phyloP scores from a whole-genome alignment of 2,329 filamentous ascomycete species.

The Aspergillus aculeatus region DNA sequence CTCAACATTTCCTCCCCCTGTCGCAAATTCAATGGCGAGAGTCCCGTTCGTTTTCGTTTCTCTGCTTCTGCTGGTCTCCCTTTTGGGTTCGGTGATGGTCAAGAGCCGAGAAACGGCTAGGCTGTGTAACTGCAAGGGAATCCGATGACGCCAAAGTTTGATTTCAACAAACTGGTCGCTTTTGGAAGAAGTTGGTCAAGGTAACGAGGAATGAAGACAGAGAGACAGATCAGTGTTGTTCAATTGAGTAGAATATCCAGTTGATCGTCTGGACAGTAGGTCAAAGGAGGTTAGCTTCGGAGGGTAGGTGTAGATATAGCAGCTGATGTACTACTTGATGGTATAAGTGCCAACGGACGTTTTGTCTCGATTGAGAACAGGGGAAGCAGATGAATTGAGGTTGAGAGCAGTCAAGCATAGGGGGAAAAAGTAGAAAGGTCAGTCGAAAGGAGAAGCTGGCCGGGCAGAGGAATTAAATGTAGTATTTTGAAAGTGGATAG shows the following conservation, averaged over 20 bases:
- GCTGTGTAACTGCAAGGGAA: constrained; percentile 19
- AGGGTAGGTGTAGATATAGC: not conserved
- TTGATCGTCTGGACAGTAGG: not conserved
- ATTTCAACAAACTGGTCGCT: constrained; percentile 16
- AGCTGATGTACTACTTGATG: not conserved
- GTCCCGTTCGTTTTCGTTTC: constrained; percentile 6
- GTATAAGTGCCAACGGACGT: not conserved
- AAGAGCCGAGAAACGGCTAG: constrained; percentile 8
- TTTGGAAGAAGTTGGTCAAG: not conserved
- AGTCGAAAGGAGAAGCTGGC: constrained; percentile 16
- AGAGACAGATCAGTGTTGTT: not conserved
- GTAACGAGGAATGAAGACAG: not conserved
- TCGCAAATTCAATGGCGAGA: constrained; percentile 10
- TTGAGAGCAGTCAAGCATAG: constrained; percentile 5
- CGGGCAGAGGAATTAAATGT: constrained; percentile 32
- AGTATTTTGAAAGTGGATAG: constrained; percentile 32
- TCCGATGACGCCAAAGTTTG: constrained; percentile 13
- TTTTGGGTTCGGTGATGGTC: constrained; percentile 7
- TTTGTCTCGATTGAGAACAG: constrained; percentile 9
- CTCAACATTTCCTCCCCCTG: constrained; percentile 25
- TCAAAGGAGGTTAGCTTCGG: not conserved
- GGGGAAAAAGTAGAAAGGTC: constrained; percentile 9
- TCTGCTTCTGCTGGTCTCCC: constrained; percentile 1
- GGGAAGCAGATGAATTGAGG: constrained; percentile 1
- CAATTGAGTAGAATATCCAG: not conserved